These are phyloP conservation scores for Diutina siamensis DNA, from an alignment of 1,139 yeast species.

Conservation along the genomic window DNA sequence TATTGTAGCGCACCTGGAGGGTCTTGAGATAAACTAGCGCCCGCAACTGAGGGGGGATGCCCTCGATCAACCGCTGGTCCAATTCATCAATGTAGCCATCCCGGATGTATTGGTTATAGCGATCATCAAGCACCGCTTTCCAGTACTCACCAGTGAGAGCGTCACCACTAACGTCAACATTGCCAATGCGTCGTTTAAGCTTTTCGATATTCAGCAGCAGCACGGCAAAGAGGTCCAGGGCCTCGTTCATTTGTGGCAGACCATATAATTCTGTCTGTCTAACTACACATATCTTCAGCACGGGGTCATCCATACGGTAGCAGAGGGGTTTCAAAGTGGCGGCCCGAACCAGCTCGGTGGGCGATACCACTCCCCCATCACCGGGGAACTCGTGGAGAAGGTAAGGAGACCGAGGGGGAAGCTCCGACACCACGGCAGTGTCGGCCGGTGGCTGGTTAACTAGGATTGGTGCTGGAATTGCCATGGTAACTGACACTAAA, in stretches of 20 bases:
- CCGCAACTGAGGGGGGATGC: slow-evolving; percentile 23
- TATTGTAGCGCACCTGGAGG: slow-evolving; percentile 21
- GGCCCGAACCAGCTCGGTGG: neutral
- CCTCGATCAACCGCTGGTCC: slow-evolving; percentile 19
- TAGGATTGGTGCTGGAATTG: neutral
- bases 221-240: neutral
- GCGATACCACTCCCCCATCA: neutral
- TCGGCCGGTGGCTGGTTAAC: neutral
- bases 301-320: neutral
- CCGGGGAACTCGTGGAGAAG: neutral
- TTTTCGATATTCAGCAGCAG: neutral
- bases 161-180: neutral
- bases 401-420: slow-evolving; percentile 3
- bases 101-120: slow-evolving; percentile 13
- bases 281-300: slow-evolving; percentile 2
- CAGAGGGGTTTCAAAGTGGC: neutral
- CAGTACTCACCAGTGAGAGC: slow-evolving; percentile 13
- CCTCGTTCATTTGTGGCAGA: slow-evolving; percentile 4
- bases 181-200: neutral
- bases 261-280: slow-evolving; percentile 3
- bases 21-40: slow-evolving; percentile 23
- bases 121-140: slow-evolving; percentile 16
- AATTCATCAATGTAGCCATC: slow-evolving; percentile 14
- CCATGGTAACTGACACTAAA: neutral
- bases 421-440: neutral